Base-by-base conservation (phyloP, 1,284 basidiomycete genomes). In the Austroboletus olivaceoglutinosus region DNA sequence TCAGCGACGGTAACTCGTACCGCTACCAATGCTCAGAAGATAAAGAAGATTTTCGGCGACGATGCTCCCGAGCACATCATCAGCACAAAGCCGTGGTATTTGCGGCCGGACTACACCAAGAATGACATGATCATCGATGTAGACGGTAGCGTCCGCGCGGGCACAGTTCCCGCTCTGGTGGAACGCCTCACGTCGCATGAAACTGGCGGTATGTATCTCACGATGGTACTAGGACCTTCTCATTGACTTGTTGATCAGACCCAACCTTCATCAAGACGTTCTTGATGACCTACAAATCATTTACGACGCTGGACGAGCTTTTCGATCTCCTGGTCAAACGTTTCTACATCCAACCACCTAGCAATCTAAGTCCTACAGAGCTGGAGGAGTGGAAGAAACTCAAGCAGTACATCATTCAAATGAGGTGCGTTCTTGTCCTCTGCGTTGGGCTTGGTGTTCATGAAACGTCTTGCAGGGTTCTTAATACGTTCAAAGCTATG, bases 281-380 rank as follows among this genome's bases (percentile, higher is more conserved):
- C 80, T 71, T 99, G 55, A 89, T 98, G 81, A 99, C 97, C 1
- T 98, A 94, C 76, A 93, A 95, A 59, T 96, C 93, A 0, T 99
- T 99, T 70, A 93, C 92, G 15, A 88, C 86, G 1, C 76, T 93
- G 18, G 81, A 92, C 50, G 88, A 93, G 52, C 73, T 99, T 21
- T 87, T 98, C 52, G 85, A 93, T 47, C 75, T 92, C n/a, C 81
- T 99, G 23, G 81, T 91, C 11, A 78, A 82, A 50, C 86, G 97
- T 7, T 99, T 94, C 73, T 81, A 80, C 60, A 87, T 97, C 38
- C 73, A 82, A 41, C 78, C 89, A 13, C 97, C 96, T 0, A 75
- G 80, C 0, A 85, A 80, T 11, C 68, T 99, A 18, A 77, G 73
- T 6, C 70, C 77, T 1, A 67, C 76, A 1, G 89, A 99, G 68